Conservation (phyloP, 345 rosid species). For the Trapa incisa region DNA sequence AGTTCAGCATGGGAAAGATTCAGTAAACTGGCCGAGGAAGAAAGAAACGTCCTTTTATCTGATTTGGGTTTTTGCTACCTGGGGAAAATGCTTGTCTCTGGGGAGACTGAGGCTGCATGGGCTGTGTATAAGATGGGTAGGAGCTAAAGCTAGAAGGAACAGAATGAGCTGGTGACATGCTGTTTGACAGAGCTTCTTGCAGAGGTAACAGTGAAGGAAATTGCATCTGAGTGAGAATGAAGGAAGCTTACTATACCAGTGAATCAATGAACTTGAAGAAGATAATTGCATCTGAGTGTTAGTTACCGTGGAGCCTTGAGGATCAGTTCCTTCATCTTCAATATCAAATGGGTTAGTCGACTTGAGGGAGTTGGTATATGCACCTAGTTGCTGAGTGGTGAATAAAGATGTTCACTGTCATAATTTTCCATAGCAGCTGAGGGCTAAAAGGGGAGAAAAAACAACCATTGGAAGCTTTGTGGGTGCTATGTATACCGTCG, state of each 20-base stretch:
- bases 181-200: conserved; percentile 23
- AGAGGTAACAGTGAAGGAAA: conserved; percentile 32
- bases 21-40: background rate
- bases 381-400: conserved; percentile 27
- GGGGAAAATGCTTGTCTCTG: conserved; percentile 8
- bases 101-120: conserved; percentile 27
- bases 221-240: conserved; percentile 14
- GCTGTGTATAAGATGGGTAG: background rate
- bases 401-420: background rate
- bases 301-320: conserved; percentile 31
- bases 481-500: conserved; percentile 27
- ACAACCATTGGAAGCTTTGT: background rate
- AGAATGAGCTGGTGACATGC: conserved; percentile 15
- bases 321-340: conserved; percentile 20
- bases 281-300: background rate
- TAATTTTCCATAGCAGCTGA: background rate
- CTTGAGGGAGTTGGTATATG: conserved; percentile 22
- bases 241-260: background rate
- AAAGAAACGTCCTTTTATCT: background rate
- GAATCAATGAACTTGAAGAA: background rate
- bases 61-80: background rate
- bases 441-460: background rate
- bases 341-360: conserved; percentile 64
- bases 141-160: background rate
- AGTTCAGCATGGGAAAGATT: background rate